Evolutionary conservation across 805 yeast genomes (phyloP).

Genomic region (Candida pseudofarinosa): DNA sequence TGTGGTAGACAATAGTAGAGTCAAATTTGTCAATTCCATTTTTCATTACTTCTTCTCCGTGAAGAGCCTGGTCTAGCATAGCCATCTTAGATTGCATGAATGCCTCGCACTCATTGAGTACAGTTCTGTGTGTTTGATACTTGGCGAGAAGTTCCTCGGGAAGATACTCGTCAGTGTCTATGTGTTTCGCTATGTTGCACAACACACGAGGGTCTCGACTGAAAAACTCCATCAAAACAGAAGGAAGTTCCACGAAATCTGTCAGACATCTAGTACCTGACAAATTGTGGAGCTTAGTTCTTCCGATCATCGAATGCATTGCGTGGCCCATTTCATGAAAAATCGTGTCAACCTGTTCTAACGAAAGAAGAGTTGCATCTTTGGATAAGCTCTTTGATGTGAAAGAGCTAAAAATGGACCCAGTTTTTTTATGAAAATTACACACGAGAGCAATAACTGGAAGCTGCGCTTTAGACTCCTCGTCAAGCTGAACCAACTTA

Average conservation of each 20-base stretch:
- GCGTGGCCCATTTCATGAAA: slow-evolving; percentile 99
- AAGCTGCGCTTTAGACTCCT: slow-evolving; percentile 60
- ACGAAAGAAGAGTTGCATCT: slow-evolving; percentile 53
- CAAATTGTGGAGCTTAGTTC: slow-evolving; percentile 84
- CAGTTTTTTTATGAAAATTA: slow-evolving; percentile 53
- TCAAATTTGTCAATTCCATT: slow-evolving; percentile 35
- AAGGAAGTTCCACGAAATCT: slow-evolving; percentile 94
- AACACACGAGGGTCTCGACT: slow-evolving; percentile 79
- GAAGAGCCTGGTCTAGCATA: slow-evolving; percentile 76
- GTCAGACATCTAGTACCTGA: slow-evolving; percentile 95
- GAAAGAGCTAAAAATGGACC: slow-evolving; percentile 23
- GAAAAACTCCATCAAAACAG: slow-evolving; percentile 93
- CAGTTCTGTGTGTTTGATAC: slow-evolving; percentile 48
- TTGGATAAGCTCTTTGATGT: slow-evolving; percentile 18
- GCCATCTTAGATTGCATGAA: slow-evolving; percentile 91
- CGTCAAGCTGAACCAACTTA: slow-evolving; percentile 30
- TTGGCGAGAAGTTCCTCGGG: slow-evolving; percentile 47
- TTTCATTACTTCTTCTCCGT: slow-evolving; percentile 36
- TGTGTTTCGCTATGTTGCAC: slow-evolving; percentile 66
- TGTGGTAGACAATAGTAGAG: slow-evolving; percentile 61
- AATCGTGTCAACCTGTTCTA: slow-evolving; percentile 84
- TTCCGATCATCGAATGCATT: slow-evolving; percentile 94
- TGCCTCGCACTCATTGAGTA: slow-evolving; percentile 65
- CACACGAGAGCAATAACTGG: slow-evolving; percentile 91
- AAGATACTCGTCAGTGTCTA: slow-evolving; percentile 59